Percentiles rank a stretch among this genome's conserved stretches.
phyloP scores from a whole-genome alignment of 1,284 basidiomycete species.

The Cronartium ribicola region DNA sequence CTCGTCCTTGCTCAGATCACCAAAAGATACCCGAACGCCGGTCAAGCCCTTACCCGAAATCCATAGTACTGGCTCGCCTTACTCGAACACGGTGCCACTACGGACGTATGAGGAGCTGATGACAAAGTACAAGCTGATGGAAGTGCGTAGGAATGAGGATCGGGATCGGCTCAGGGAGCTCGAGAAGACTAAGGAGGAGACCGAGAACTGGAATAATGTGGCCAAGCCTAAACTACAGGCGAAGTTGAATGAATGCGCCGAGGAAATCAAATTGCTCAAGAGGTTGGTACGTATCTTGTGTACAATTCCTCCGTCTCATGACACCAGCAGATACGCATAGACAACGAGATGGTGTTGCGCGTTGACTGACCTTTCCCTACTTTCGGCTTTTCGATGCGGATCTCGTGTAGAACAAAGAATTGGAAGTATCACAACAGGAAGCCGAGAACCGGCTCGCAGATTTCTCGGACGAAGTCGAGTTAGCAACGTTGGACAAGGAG shows the following conservation, averaged over 20 bases:
- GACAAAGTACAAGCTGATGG: slow-evolving; percentile 75
- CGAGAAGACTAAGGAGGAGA: slow-evolving; percentile 75
- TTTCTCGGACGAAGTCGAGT: slow-evolving; percentile 82
- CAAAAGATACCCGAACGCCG: slow-evolving; percentile 6
- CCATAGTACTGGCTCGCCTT: slow-evolving; percentile 11
- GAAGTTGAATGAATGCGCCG: slow-evolving; percentile 50
- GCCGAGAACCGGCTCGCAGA: slow-evolving; percentile 66
- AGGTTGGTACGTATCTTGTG: slow-evolving; percentile 42
- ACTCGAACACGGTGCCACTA: slow-evolving; percentile 45
- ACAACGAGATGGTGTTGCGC: slow-evolving; percentile 50
- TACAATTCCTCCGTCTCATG: no score
- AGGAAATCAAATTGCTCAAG: slow-evolving; percentile 74
- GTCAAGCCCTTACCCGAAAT: background rate
- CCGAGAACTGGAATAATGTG: slow-evolving; percentile 71
- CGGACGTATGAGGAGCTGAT: slow-evolving; percentile 61
- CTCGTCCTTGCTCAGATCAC: slow-evolving; percentile 3
- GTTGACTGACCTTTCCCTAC: slow-evolving; percentile 65
- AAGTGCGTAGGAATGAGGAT: slow-evolving; percentile 80
- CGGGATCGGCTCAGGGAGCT: slow-evolving; percentile 73
- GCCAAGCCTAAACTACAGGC: slow-evolving; percentile 65
- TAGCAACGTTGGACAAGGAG: slow-evolving; percentile 92
- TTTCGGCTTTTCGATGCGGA: slow-evolving; percentile 53
- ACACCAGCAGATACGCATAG: background rate
- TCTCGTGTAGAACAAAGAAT: slow-evolving; percentile 57
- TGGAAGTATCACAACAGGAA: slow-evolving; percentile 61